These are phyloP conservation scores for Sporobolus alterniflorus DNA, from an alignment of 202 grass and related monocot genomes.

Conservation along the genomic window DNA sequence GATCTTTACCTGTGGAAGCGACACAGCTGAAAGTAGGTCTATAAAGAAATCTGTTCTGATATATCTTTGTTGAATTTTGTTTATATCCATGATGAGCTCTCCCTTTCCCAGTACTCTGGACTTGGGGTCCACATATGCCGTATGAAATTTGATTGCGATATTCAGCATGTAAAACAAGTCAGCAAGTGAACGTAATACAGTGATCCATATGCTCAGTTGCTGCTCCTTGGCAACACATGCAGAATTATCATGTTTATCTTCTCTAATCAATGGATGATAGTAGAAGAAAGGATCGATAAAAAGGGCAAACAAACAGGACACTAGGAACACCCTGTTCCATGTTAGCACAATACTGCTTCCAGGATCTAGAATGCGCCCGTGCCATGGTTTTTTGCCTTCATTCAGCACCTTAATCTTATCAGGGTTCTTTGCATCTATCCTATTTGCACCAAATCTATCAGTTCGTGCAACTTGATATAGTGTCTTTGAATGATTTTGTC, in stretches of 20 bases:
- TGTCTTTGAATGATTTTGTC: slow-evolving; percentile 54
- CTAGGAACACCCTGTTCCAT: slow-evolving; percentile 82
- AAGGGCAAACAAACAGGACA: slow-evolving; percentile 71
- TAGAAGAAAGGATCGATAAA: slow-evolving; percentile 91
- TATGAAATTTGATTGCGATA: slow-evolving; percentile 78
- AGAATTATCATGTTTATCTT: neutral
- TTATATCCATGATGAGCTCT: slow-evolving; percentile 70
- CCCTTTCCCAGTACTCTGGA: slow-evolving; percentile 84
- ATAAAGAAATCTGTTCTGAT: slow-evolving; percentile 66
- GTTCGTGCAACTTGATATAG: slow-evolving; percentile 46
- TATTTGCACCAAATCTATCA: slow-evolving; percentile 55
- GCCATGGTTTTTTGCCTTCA: slow-evolving; percentile 42
- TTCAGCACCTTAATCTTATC: slow-evolving; percentile 56
- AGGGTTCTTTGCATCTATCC: slow-evolving; percentile 41
- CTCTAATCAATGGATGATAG: slow-evolving; percentile 53
- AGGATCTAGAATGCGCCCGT: slow-evolving; percentile 66
- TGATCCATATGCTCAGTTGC: slow-evolving; percentile 49
- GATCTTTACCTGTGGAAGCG: slow-evolving; percentile 71
- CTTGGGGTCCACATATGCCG: slow-evolving; percentile 82
- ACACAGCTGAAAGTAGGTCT: slow-evolving; percentile 72
- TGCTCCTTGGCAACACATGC: slow-evolving; percentile 61
- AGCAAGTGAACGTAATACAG: slow-evolving; percentile 62
- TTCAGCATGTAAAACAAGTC: slow-evolving; percentile 88
- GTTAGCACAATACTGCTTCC: slow-evolving; percentile 52
- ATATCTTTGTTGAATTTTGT: slow-evolving; percentile 75